These are phyloP conservation scores for Gracilaria vermiculophylla DNA, from an alignment of 23 red algal species.

Conservation along the genomic window DNA sequence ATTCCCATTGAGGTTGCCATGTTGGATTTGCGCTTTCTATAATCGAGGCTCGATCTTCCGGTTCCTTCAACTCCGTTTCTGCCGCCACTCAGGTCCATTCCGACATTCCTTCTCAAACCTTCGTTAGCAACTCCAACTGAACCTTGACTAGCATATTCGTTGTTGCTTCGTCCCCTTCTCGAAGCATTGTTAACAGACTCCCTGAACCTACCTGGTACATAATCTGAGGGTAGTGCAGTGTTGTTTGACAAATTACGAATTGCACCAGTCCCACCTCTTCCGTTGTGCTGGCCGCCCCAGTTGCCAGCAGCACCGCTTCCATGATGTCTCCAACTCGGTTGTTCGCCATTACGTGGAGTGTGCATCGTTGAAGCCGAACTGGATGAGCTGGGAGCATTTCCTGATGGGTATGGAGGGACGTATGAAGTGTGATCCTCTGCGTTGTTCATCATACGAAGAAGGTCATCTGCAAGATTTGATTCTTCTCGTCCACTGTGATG, in stretches of 20 bases:
- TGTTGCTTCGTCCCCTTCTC: constrained; percentile 7
- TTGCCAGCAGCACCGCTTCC: background rate
- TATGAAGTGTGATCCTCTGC: background rate
- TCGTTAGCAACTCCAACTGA: background rate
- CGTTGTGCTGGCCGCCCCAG: background rate
- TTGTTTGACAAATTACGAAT: constrained; percentile 26
- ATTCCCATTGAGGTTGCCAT: constrained; percentile 74
- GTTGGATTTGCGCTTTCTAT: background rate
- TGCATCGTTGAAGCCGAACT: background rate
- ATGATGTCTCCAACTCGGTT: constrained; percentile 7
- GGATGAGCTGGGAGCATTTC: background rate
- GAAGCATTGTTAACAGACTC: constrained; percentile 13
- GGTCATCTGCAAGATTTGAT: constrained; percentile 36
- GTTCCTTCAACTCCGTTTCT: background rate
- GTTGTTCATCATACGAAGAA: constrained; percentile 23
- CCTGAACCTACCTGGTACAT: constrained; percentile 39
- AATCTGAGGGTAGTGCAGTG: constrained; percentile 21
- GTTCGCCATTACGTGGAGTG: constrained; percentile 20
- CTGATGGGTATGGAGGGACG: background rate
- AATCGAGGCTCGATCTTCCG: background rate
- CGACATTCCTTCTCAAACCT: background rate
- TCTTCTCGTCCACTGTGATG: constrained; percentile 55
- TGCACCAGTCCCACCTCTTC: background rate
- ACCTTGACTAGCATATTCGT: background rate
- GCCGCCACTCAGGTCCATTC: background rate